Conservation (phyloP, 495 filamentous ascomycete species). For the Cetradonia linearis region DNA sequence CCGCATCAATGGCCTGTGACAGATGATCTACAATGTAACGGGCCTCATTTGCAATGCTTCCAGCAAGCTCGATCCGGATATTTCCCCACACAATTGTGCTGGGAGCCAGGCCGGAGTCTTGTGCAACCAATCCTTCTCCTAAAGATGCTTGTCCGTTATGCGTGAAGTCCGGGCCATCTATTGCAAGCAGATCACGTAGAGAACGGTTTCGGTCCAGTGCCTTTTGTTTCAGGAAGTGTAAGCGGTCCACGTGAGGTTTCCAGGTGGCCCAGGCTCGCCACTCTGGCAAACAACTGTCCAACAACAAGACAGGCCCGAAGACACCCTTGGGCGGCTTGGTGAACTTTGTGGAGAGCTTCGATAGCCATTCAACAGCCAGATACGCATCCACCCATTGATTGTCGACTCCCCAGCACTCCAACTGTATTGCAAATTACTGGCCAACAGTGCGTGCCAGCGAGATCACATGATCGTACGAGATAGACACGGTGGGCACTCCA, state of each 20-base stretch:
- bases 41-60: background rate
- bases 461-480: background rate
- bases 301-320: background rate
- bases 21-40: background rate
- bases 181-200: slow-evolving; percentile 1
- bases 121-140: background rate
- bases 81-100: background rate
- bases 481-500: background rate
- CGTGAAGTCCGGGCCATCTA: slow-evolving; percentile 7
- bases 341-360: background rate
- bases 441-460: background rate
- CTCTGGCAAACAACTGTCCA: background rate
- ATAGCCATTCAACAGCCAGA: slow-evolving; percentile 1
- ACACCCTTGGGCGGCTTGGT: background rate
- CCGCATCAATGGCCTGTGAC: slow-evolving; percentile 2
- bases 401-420: background rate
- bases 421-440: background rate
- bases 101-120: background rate
- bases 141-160: background rate
- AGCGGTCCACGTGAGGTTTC: background rate
- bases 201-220: background rate
- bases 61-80: background rate
- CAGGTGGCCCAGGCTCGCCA: slow-evolving; percentile 8
- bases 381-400: background rate
- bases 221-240: background rate